Base-by-base conservation (phyloP, 2,329 filamentous ascomycete species). In the Alternaria postmessia region DNA sequence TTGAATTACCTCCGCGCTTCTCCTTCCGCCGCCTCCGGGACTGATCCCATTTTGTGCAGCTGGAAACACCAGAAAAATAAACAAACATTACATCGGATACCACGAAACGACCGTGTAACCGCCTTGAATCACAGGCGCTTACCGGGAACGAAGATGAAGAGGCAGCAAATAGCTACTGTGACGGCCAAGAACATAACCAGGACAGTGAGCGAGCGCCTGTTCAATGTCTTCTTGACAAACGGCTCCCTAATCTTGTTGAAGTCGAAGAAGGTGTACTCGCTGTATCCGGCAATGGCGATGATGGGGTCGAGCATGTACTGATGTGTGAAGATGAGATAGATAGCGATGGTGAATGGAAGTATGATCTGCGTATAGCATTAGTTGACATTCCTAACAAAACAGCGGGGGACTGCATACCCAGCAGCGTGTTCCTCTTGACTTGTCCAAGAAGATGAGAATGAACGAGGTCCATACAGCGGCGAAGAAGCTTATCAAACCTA, bases 141-240 rank as follows among this genome's bases (percentile, higher is more conserved):
- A 55, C 95, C 94, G 1, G 95, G 95, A 5, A 99, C 95, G 59
- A 99, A 89, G 69, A 97, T 94, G 82, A 99, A 99, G 26, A 99
- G 83, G 59, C 95, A 86, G 71, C 92, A 92, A 14, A 98, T 81
- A n/a, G 89, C 92, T 4, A 92, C 89, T 65, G 94, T 92, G 55
- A 96, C 84, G 32, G 96, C 77, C 28, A 89, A 77, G 30, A 94
- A 94, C 63, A 95, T 86, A 8, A 87, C 83, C 14, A 97, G 81
- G 14, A 95, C 92, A 81, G 95, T 93, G 43, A 92, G 75, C 0
- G 95, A 90, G 59, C 95, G 90, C 77, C 94, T 94, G 67, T 88
- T 88, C 57, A 99, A 86, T 20, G 98, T 88, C 74, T 89, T 91
- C 66, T 92, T 90, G 56, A 99, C 91, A 75, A 95, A 99, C 0